A percentile compares a stretch with the other conserved stretches of the same genome.
phyloP scores from a whole-genome alignment of 2,329 filamentous ascomycete species.

The Cadophora sp. region DNA sequence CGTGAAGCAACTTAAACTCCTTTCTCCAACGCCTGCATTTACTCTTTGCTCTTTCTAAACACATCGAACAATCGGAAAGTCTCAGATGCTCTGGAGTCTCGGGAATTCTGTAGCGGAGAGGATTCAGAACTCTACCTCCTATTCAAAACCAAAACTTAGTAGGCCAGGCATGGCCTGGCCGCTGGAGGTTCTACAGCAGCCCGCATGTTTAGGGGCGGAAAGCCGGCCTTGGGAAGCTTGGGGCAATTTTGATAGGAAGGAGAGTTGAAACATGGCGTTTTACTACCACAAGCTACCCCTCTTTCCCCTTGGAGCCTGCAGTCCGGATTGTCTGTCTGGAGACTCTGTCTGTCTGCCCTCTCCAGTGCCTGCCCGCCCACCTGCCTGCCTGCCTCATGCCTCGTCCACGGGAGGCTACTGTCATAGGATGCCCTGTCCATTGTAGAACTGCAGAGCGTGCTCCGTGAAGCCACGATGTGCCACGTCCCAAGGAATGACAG shows the following conservation, averaged over 20 bases:
- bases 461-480: constrained; percentile 12
- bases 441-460: too few relatives aligned
- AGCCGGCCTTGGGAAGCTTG: not conserved
- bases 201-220: not conserved
- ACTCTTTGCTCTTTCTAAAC: too few relatives aligned
- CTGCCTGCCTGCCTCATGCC: too few relatives aligned
- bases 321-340: not conserved
- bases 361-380: not conserved
- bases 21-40: not conserved
- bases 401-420: not conserved
- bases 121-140: not conserved
- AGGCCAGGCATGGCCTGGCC: too few relatives aligned
- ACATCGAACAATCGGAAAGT: not conserved
- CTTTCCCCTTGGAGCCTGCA: not conserved
- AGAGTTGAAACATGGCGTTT: constrained; percentile 7
- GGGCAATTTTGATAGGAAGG: not conserved
- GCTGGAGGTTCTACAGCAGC: constrained; percentile 2
- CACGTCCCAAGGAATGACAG: constrained; percentile 12
- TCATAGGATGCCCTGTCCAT: constrained; percentile 2
- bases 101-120: not conserved
- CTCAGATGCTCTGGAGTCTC: not conserved
- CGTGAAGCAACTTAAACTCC: not conserved
- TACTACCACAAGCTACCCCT: not conserved
- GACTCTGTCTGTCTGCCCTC: not conserved
- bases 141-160: not conserved